phyloP scores from a whole-genome alignment of 768 basidiomycete genomes.

The Collybiopsis confluens region DNA sequence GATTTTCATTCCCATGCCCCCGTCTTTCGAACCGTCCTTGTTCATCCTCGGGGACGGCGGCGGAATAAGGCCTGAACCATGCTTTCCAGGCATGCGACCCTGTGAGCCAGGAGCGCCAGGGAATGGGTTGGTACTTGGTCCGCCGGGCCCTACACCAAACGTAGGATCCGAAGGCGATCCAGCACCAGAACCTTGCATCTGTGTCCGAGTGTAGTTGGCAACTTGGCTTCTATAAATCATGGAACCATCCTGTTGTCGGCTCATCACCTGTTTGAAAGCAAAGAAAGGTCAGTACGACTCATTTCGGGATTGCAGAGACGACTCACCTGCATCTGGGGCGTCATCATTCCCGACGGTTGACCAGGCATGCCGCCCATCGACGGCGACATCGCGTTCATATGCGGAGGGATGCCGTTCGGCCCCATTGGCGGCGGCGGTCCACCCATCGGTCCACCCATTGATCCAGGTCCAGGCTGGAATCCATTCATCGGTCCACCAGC shows the following conservation, averaged over 20 bases:
- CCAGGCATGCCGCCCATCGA: conserved; percentile 26
- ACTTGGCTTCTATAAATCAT: conserved; percentile 30
- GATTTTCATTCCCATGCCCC: conserved; percentile 22
- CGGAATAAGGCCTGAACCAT: conserved; percentile 35
- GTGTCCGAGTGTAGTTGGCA: conserved; percentile 21
- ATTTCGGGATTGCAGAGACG: not conserved
- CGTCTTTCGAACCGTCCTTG: conserved; percentile 23
- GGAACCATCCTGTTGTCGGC: conserved; percentile 1
- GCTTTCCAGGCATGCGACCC: conserved; percentile 25
- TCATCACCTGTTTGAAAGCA: conserved; percentile 1
- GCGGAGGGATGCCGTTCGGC: not conserved
- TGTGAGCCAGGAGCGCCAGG: conserved; percentile 26
- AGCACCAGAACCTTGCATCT: conserved; percentile 11
- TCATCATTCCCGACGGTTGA: conserved; percentile 29
- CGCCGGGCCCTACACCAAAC: conserved; percentile 20
- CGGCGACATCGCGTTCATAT: conserved; percentile 18
- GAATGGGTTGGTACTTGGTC: conserved; percentile 10
- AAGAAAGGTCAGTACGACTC: too few relatives aligned
- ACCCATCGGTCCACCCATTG: conserved; percentile 18
- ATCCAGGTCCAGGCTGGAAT: conserved; percentile 14
- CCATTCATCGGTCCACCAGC: conserved; percentile 24
- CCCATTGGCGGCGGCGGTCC: conserved; percentile 11
- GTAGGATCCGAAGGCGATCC: conserved; percentile 32
- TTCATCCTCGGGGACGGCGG: conserved; percentile 48
- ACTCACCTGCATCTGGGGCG: conserved; percentile 33